Base-by-base conservation (phyloP, 495 filamentous ascomycete species). In the Trichocladium uniseriatum region DNA sequence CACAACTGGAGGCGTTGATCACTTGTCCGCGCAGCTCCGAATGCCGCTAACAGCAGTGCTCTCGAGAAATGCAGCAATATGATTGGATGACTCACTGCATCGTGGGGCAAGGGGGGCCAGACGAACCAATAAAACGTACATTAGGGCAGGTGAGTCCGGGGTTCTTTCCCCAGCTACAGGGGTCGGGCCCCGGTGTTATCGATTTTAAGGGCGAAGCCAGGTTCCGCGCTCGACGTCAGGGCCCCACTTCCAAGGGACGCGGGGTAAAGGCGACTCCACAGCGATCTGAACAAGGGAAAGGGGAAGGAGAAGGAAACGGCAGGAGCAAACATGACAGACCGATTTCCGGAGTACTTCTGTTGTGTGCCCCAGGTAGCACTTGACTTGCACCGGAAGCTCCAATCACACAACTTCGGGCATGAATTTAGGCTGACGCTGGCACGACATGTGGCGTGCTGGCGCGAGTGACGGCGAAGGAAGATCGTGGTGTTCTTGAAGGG, bases 161-260 rank as follows among this genome's bases (percentile, higher is more conserved):
- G 43, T 43, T 18, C 32, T 4, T 32, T 11, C 34, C 49, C 36
- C 43, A 36, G 4, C 24, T 27, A 8, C 24, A 27, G 45, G 44
- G 43, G 31, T 29, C 7, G 13, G 14, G 42, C 45, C 44, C 46
- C 45, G 41, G 42, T 34, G n/a, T 34, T 41, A 59, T 41, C 43
- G 50, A 53, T 38, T 56, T 53, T 55, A 53, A 47, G 32, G 53
- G 53, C 49, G 46, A 53, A 48, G 49, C 20, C 31, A 10, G 11
- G 31, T 27, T 38, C 45, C 16, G 24, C 27, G 39, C 31, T 49
- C 58, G 56, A 61, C 58, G 58, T 61, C 58, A 61, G 45, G 45
- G 56, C 36, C 22, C 56, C 58, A 54, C 58, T 42, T 22, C n/a
- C 39, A 31, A 13, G 32, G 31, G 54, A 53, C 58, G 58, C 58